Evolutionary conservation across 768 basidiomycete genomes (phyloP).

Genomic region (Lactarius pseudohatsudake): DNA sequence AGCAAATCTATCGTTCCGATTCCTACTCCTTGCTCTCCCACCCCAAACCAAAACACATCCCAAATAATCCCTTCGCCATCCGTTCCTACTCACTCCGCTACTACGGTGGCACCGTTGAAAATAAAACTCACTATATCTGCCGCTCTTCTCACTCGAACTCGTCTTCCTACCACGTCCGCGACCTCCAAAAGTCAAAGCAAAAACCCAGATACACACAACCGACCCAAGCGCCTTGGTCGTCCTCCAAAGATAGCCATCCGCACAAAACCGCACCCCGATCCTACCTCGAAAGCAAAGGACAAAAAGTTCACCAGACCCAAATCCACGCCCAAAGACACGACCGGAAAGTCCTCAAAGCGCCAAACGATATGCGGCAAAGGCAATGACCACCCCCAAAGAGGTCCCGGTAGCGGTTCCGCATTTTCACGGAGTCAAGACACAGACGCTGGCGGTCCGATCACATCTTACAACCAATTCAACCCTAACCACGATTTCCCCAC

Average conservation of each 20-base stretch:
- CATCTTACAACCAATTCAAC: constrained; percentile 3
- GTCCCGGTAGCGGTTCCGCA: constrained; percentile 14
- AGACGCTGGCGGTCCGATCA: constrained; percentile 21
- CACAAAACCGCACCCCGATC: background rate
- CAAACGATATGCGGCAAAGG: constrained; percentile 4
- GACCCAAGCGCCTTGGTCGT: constrained; percentile 19
- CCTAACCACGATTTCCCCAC: constrained; percentile 26
- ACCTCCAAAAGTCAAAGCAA: constrained; percentile 24
- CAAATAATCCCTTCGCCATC: constrained; percentile 7
- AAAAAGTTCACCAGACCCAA: constrained; percentile 19
- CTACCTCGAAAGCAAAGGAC: constrained; percentile 9
- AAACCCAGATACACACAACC: constrained; percentile 9
- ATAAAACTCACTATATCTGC: constrained; percentile 31
- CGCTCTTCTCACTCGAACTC: constrained; percentile 26
- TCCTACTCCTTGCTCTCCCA: constrained; percentile 12
- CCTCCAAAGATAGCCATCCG: constrained; percentile 14
- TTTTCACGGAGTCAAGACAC: constrained; percentile 14
- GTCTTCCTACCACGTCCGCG: constrained; percentile 2
- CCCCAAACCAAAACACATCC: constrained; percentile 15
- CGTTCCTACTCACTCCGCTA: constrained; percentile 4
- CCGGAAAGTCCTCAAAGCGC: constrained; percentile 18
- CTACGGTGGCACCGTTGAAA: constrained; percentile 24
- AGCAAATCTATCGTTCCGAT: constrained; percentile 34
- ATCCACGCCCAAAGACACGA: constrained; percentile 29
- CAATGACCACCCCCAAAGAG: constrained; percentile 15